Evolutionary conservation across 108 stramenopile genomes (phyloP).

Genomic region (Skeletonema costatum): DNA sequence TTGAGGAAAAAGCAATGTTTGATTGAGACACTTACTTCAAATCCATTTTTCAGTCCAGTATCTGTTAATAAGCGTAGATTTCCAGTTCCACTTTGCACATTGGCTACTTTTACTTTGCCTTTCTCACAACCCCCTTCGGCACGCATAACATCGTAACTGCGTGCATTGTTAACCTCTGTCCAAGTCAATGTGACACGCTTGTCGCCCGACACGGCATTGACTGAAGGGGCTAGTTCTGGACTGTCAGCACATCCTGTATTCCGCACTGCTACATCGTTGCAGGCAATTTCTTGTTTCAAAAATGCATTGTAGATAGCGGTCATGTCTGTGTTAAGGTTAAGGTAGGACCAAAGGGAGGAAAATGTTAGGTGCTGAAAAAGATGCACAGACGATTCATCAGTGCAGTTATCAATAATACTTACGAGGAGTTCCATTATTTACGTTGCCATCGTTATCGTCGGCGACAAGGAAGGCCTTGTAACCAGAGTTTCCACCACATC

Average conservation of each 20-base stretch:
- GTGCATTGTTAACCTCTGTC: slow-evolving; percentile 11
- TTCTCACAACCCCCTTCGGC: slow-evolving; percentile 24
- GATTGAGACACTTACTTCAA: slow-evolving; percentile 4
- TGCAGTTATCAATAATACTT: not conserved
- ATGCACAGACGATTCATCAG: not conserved
- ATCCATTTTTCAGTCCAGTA: slow-evolving; percentile 28
- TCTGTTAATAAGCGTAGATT: not conserved
- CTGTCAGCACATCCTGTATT: slow-evolving; percentile 15
- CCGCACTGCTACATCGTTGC: not conserved
- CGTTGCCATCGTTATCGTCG: slow-evolving; percentile 32
- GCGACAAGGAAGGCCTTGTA: slow-evolving; percentile 20
- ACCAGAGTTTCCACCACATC: slow-evolving; percentile 24
- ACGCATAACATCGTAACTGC: slow-evolving; percentile 22
- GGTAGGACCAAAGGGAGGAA: not conserved
- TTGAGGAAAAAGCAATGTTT: not conserved
- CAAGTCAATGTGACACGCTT: slow-evolving; percentile 15
- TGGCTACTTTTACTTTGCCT: slow-evolving; percentile 22
- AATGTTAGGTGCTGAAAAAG: not conserved
- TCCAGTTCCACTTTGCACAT: not conserved
- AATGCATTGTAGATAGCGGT: not conserved
- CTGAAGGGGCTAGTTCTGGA: slow-evolving; percentile 1
- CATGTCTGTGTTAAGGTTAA: slow-evolving; percentile 5
- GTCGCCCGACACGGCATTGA: slow-evolving; percentile 6
- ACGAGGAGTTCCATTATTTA: slow-evolving; percentile 32
- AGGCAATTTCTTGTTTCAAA: slow-evolving; percentile 28